These are phyloP conservation scores for Oryza glaberrima DNA, from an alignment of 176 grass and related monocot genomes.

Conservation along the genomic window DNA sequence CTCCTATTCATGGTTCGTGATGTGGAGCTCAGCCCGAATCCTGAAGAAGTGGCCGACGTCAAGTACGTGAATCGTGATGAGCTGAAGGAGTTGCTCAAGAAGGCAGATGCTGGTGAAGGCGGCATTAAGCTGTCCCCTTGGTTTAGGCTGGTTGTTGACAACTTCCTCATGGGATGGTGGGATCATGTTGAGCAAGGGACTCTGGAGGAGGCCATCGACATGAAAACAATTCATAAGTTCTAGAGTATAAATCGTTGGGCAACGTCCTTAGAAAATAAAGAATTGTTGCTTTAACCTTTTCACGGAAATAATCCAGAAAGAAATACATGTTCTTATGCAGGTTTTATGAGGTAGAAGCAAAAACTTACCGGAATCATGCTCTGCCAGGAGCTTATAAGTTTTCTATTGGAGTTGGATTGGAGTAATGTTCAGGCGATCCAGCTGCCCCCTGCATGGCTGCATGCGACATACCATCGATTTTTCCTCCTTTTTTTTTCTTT, in stretches of 20 bases:
- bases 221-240: conserved; percentile 86
- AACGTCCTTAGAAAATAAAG: background rate
- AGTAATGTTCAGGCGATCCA: too few species aligned
- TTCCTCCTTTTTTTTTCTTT: too few species aligned
- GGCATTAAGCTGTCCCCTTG: conserved; percentile 82
- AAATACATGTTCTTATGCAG: background rate
- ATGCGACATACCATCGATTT: too few species aligned
- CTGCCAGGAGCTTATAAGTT: background rate
- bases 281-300: too few species aligned
- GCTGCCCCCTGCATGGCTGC: too few species aligned
- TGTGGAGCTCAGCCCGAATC: conserved; percentile 68
- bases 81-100: conserved; percentile 69
- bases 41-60: conserved; percentile 73
- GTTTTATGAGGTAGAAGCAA: too few species aligned
- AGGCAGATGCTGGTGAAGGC: conserved; percentile 72
- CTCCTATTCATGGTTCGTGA: conserved; percentile 83
- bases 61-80: conserved; percentile 76
- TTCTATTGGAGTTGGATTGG: background rate
- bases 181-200: conserved; percentile 82
- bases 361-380: background rate
- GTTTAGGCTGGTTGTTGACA: conserved; percentile 92
- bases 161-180: conserved; percentile 94
- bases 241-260: conserved; percentile 17
- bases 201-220: conserved; percentile 55
- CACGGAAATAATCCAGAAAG: conserved; percentile 1